Evolutionary conservation across 1,284 basidiomycete species (phyloP), one percentile per base, ranked within the genome.

Genomic region (Fistulinella cinereoalba): DNA sequence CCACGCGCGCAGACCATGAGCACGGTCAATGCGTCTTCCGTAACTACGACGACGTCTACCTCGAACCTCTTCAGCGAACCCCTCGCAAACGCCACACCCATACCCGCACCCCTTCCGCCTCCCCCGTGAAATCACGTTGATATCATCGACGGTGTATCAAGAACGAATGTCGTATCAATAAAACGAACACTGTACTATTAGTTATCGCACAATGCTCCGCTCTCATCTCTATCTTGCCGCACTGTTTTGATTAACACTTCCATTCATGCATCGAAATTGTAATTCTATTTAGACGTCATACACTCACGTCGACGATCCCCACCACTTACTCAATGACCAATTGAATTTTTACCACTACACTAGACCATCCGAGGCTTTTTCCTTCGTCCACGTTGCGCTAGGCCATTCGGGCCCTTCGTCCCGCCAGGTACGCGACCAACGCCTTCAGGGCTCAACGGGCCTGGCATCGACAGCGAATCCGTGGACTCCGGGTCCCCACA

Each of bases 21-120:
- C 34, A 77, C 51, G 65, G 59, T 15, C 54, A 27, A 34, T 81
- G 78, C 54, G 63, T 74, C 32, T 81, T 81, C 57, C 71, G 81
- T 48, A 82, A 72, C 56, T 84, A 80, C 61, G 74, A 80, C 51
- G 83, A 85, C 52, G 79, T 83, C 16, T 79, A 76, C 52, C 54
- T 77, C 27, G 66, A 75, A 31, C 62, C 58, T 45, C 56, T 72
- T 32, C 67, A 68, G 27, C 68, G 67, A 22, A 70, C 66, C n/a
- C 62, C 69, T 44, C 70, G 62, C 47, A 72, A 72, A 56, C 56
- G 51, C 42, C 57, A 47, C 34, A 2, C 21, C 10, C 19, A 7
- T 11, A 34, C 49, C 18, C 58, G 56, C 18, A 47, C 54, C 27
- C 50, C 57, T 7, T 52, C 48, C 16, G n/a, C 33, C 10, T 59